Base-by-base conservation (phyloP, 2,329 filamentous ascomycete genomes). In the Ophiocordyceps camponoti-rufipedis region DNA sequence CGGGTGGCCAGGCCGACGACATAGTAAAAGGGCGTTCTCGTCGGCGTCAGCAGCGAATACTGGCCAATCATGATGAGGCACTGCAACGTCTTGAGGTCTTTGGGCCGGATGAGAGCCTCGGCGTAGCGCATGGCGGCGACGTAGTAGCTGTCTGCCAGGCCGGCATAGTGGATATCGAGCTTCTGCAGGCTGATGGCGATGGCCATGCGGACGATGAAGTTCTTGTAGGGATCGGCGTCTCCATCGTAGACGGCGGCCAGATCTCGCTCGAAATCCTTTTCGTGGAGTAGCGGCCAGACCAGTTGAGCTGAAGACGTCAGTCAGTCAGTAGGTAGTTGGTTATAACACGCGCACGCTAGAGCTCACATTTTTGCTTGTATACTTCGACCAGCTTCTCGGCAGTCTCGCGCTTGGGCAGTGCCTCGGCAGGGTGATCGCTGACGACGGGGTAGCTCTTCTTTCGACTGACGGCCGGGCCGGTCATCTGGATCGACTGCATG, bases 161-260 rank as follows among this genome's bases (percentile, higher is more conserved):
- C 88, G n/a, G 88, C 87, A 60, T 91, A 96, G 51, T 85, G 80
- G 0, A 81, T 76, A 57, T 88, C 85, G 55, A 95, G 72, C 61
- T 93, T 94, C 62, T 96, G 89, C 62, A 96, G 75, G 59, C 86
- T 89, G 56, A 95, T 94, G 29, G 91, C 89, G 56, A 96, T 79
- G 45, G 95, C 85, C 77, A 96, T 88, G 47, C 85, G 80, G 44
- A 93, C 67, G 41, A 89, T 75, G 55, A 95, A 96, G 55, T 91
- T 87, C 57, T 88, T 80, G 59, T 88, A 89, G 0, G 86, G 72
- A 53, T 94, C 84, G 5, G 66, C 71, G 46, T 79, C 81, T 44
- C 83, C 83, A 49, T 74, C 70, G 57, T 89, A 93, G 4, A 94
- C 86, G 29, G 82, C 80, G 46, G 93, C 75, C 32, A 95, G 68